Conservation (phyloP, 352 stramenopile species). For the Phytophthora aleatoria region DNA sequence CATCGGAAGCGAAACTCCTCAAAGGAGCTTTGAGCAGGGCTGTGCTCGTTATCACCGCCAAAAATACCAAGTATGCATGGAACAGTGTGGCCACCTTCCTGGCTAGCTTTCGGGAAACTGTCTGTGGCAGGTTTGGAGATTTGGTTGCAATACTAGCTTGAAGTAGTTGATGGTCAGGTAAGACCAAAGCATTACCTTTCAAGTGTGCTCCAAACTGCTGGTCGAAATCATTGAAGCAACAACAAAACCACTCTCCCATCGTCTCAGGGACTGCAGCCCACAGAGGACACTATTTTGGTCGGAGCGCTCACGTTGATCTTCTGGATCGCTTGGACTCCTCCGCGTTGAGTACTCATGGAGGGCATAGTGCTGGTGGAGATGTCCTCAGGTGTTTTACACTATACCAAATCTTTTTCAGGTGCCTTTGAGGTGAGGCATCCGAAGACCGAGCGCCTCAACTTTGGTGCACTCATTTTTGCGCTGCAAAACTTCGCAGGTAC, state of each 20-base stretch:
- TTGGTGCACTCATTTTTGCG: slow-evolving; percentile 65
- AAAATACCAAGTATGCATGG: slow-evolving; percentile 15
- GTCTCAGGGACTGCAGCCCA: background rate
- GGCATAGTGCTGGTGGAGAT: slow-evolving; percentile 58
- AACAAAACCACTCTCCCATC: background rate
- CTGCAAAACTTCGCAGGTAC: slow-evolving; percentile 62
- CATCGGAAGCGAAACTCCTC: slow-evolving; percentile 25
- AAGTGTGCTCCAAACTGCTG: background rate
- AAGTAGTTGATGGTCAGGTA: background rate
- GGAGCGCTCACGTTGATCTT: background rate
- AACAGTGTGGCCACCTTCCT: background rate
- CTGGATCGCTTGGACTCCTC: background rate
- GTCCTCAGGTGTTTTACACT: slow-evolving; percentile 53
- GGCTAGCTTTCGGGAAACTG: slow-evolving; percentile 7
- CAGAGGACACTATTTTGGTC: slow-evolving; percentile 17
- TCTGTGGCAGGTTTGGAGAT: background rate
- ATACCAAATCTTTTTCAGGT: slow-evolving; percentile 52
- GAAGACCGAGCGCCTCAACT: slow-evolving; percentile 63
- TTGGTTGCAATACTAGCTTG: background rate
- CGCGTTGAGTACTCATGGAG: slow-evolving; percentile 45
- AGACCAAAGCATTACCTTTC: background rate
- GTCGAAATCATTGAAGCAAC: background rate
- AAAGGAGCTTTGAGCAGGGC: background rate
- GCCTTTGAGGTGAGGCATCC: slow-evolving; percentile 54
- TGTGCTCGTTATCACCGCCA: slow-evolving; percentile 14